Evolutionary conservation across 306 rosid species (phyloP).

Genomic region (Bauhinia variegata): DNA sequence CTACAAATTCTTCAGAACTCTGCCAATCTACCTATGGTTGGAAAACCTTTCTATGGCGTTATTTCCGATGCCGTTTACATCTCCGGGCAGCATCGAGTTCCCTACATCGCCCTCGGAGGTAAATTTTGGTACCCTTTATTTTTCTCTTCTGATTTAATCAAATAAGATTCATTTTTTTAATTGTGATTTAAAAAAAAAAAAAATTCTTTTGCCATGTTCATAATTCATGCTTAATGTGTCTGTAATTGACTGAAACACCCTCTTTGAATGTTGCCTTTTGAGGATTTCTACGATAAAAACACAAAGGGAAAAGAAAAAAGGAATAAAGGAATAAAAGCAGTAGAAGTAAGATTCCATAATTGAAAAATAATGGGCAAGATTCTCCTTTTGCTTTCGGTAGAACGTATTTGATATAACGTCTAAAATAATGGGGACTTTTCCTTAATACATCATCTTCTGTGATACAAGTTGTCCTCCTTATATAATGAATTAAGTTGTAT

Average conservation of each 20-base stretch:
- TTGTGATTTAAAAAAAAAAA: no score
- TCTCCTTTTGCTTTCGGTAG: slow-evolving; percentile 21
- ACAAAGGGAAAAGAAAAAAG: not conserved
- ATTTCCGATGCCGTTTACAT: slow-evolving; percentile 77
- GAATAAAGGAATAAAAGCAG: slow-evolving; percentile 20
- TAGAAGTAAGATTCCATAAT: slow-evolving; percentile 21
- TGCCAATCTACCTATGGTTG: slow-evolving; percentile 91
- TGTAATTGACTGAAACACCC: slow-evolving; percentile 2
- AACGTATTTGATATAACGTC: not conserved
- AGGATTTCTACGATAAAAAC: slow-evolving; percentile 35
- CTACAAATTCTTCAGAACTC: slow-evolving; percentile 85
- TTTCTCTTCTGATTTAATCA: slow-evolving; percentile 6
- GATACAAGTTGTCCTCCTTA: not conserved
- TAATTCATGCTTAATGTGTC: no score
- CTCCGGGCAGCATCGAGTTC: slow-evolving; percentile 82
- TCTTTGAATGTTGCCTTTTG: slow-evolving; percentile 17
- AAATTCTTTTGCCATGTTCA: no score
- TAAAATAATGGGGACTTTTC: not conserved
- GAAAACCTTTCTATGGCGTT: slow-evolving; percentile 82
- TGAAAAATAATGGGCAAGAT: slow-evolving; percentile 1
- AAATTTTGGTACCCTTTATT: slow-evolving; percentile 11
- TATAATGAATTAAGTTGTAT: not conserved
- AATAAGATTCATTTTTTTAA: not conserved
- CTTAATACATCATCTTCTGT: slow-evolving; percentile 3
- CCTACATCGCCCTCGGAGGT: slow-evolving; percentile 90